phyloP scores from a whole-genome alignment of 768 basidiomycete genomes.

The Leccinum longicurvipes region DNA sequence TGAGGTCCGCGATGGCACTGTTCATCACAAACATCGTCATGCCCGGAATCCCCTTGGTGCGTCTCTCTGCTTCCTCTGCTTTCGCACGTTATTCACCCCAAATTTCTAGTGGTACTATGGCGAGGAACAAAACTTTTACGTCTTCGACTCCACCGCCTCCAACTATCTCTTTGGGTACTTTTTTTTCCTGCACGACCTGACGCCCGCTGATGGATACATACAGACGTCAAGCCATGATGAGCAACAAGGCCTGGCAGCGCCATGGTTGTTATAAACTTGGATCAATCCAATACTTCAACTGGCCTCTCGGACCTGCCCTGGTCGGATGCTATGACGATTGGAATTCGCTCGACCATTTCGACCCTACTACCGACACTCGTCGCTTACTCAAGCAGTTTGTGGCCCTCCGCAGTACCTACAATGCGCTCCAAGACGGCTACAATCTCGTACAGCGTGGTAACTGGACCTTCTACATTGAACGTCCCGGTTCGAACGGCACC shows the following conservation, averaged over 20 bases:
- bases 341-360: constrained; percentile 94
- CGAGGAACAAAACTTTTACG: constrained; percentile 88
- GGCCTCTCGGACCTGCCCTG: constrained; percentile 75
- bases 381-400: constrained; percentile 73
- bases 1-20: constrained; percentile 68
- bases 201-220: background rate
- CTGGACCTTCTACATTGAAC: constrained; percentile 75
- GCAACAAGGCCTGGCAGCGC: constrained; percentile 82
- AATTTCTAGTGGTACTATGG: constrained; percentile 70
- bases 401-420: constrained; percentile 64
- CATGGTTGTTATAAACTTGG: constrained; percentile 92
- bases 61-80: constrained; percentile 11
- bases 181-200: background rate
- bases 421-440: constrained; percentile 81
- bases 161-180: constrained; percentile 89
- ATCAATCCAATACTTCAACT: constrained; percentile 91
- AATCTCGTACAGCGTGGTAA: constrained; percentile 81
- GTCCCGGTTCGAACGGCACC: constrained; percentile 83
- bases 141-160: constrained; percentile 81
- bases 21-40: constrained; percentile 79
- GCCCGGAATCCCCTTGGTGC: constrained; percentile 81
- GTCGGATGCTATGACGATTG: constrained; percentile 86
- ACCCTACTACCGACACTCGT: constrained; percentile 77
- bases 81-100: background rate
- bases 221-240: constrained; percentile 91